Percentiles rank a stretch among this genome's conserved stretches.
These are phyloP conservation scores for Tetracentron sinense DNA, from an alignment of 164 flowering plant species.

Conservation along the genomic window DNA sequence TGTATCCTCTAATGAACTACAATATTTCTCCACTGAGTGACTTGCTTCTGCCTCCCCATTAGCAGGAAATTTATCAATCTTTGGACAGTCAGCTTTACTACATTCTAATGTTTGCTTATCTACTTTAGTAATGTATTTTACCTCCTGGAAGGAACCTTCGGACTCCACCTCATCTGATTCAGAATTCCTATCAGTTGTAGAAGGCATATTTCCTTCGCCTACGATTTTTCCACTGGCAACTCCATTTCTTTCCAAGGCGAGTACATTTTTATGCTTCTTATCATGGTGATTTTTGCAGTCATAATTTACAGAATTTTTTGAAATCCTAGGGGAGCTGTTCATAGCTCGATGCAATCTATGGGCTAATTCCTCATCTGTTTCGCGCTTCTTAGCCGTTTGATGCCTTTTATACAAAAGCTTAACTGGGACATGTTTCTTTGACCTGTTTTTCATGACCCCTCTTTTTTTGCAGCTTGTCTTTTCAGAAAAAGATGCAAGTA, in stretches of 20 bases:
- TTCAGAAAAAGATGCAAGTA: slow-evolving; percentile 54
- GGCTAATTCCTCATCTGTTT: slow-evolving; percentile 77
- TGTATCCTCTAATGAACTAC: slow-evolving; percentile 27
- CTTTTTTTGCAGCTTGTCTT: slow-evolving; percentile 31
- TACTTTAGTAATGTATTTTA: slow-evolving; percentile 16
- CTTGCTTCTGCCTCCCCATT: slow-evolving; percentile 34
- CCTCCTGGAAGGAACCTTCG: slow-evolving; percentile 23
- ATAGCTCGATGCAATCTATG: slow-evolving; percentile 66
- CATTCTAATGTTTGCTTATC: slow-evolving; percentile 27
- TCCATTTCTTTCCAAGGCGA: slow-evolving; percentile 22
- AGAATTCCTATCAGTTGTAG: slow-evolving; percentile 33
- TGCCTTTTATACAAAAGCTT: slow-evolving; percentile 60
- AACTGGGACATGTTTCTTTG: slow-evolving; percentile 76
- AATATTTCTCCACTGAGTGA: slow-evolving; percentile 34
- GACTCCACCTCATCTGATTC: slow-evolving; percentile 22
- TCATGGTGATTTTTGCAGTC: slow-evolving; percentile 39
- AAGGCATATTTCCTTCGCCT: slow-evolving; percentile 25
- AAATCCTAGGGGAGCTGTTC: slow-evolving; percentile 77
- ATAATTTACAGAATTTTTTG: slow-evolving; percentile 47
- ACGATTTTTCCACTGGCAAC: slow-evolving; percentile 23
- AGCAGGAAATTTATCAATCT: slow-evolving; percentile 13
- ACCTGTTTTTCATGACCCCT: slow-evolving; percentile 48
- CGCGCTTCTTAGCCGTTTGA: slow-evolving; percentile 26
- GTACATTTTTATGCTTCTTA: slow-evolving; percentile 40
- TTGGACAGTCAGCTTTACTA: slow-evolving; percentile 24